These are phyloP conservation scores for Fusarium begoniae DNA, from an alignment of 2,329 filamentous ascomycete species.

Conservation along the genomic window DNA sequence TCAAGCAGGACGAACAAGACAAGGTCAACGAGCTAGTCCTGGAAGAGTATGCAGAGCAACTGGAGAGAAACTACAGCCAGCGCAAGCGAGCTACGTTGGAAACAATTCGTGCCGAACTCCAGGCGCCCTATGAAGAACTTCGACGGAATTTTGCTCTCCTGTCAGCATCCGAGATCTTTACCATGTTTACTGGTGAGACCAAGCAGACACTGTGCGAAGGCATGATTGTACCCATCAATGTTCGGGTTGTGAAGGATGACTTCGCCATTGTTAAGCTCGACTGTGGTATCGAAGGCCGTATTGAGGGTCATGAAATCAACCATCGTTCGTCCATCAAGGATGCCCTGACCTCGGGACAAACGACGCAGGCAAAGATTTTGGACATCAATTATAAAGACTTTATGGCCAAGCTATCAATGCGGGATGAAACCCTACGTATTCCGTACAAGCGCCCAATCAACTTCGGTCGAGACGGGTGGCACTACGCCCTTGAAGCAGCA, in stretches of 20 bases:
- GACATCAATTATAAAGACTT: conserved; percentile 90
- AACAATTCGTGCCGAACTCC: conserved; percentile 92
- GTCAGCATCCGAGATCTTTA: conserved; percentile 83
- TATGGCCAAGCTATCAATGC: conserved; percentile 81
- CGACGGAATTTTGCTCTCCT: conserved; percentile 80
- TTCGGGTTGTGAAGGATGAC: conserved; percentile 88
- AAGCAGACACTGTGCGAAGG: conserved; percentile 82
- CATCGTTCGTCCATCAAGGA: conserved; percentile 76
- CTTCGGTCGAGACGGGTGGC: conserved; percentile 84
- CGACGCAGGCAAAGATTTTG: conserved; percentile 85
- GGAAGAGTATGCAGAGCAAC: conserved; percentile 95
- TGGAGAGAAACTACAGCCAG: conserved; percentile 92
- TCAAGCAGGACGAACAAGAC: conserved; percentile 92
- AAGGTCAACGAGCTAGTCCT: conserved; percentile 95
- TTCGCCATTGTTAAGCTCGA: conserved; percentile 94
- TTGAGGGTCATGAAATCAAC: conserved; percentile 84
- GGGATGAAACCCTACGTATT: conserved; percentile 80
- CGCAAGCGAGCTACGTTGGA: conserved; percentile 95
- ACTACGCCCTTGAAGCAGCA: conserved; percentile 79
- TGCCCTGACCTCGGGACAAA: conserved; percentile 82
- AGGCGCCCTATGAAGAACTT: conserved; percentile 93
- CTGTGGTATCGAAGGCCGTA: conserved; percentile 90
- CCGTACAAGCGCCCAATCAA: conserved; percentile 77
- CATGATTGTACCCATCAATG: conserved; percentile 91
- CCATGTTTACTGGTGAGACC: conserved; percentile 96